Evolutionary conservation across 2,329 filamentous ascomycete species (phyloP), one percentile per base, ranked within the genome.

Genomic region (Didymella keratinophila): DNA sequence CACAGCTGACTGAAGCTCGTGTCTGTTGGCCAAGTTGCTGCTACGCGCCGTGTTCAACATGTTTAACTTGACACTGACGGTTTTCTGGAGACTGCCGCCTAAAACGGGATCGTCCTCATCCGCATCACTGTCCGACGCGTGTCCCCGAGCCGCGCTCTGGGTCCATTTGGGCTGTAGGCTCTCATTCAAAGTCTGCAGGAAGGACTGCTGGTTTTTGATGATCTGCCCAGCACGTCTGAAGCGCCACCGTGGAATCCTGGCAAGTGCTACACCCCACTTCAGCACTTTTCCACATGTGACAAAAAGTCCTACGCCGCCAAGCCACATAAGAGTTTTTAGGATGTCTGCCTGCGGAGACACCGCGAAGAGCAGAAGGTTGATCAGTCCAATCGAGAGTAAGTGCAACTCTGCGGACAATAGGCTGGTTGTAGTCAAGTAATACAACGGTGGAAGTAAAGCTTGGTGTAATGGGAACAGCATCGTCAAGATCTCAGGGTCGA

Each of bases 241-340:
- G 42, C 93, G 90, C 92, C 94, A 97, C 68, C 88, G 92, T 2
- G 95, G 95, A 18, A 98, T 91, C 56, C 94, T 85, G 49, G 94
- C 93, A 60, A 99, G 80, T 25, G 89, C 85, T 52, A 98, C 89
- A 44, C 91, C 93, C 90, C 92, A 96, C 68, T 84, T 85, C 34
- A 98, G 86, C 12, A 95, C 86, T 28, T 87, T 84, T 28, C 87
- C 86, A 71, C 92, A 96, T 6, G 86, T 80, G 4, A 94, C 78
- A 52, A 97, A 86, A 16, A 96, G 76, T 44, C 86, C 84, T 28
- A 97, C 76, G 1, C 93, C 93, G n/a, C 94, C 81, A 20, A 81
- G 61, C 80, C 81, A 83, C 14, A 83, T 65, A 42, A 82, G 66
- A 9, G 76, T 76, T 42, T 75, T 75, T 4, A 83, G 67, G 27